A percentile compares a stretch with the other conserved stretches of the same genome.
phyloP scores from a whole-genome alignment of 2,329 filamentous ascomycete genomes.

The Teratosphaeria zuluensis region DNA sequence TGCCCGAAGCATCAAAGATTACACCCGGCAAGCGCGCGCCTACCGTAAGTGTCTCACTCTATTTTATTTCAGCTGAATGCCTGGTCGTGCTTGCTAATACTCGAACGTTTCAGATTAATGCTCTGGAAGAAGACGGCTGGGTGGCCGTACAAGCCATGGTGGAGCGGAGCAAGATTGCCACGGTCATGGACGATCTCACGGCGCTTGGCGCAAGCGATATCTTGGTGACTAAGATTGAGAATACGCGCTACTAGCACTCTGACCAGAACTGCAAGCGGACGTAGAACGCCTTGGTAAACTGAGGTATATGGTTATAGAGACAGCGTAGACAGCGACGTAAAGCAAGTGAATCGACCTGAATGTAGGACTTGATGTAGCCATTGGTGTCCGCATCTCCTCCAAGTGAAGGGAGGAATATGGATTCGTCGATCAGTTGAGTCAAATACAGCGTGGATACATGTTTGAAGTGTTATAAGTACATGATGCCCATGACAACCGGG shows the following conservation, averaged over 20 bases:
- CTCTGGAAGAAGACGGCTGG: constrained; percentile 81
- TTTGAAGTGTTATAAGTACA: background rate
- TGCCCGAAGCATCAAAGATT: constrained; percentile 60
- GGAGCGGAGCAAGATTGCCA: constrained; percentile 72
- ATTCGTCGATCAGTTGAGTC: background rate
- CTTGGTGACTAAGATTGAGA: constrained; percentile 75
- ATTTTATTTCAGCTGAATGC: background rate
- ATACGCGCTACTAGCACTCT: constrained; percentile 43
- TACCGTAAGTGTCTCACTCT: constrained; percentile 38
- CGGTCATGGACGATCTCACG: constrained; percentile 75
- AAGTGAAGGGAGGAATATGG: background rate
- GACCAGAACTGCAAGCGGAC: background rate
- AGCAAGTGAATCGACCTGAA: background rate
- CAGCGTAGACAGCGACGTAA: background rate
- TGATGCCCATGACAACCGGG: background rate
- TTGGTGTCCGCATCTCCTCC: background rate
- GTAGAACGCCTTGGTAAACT: background rate
- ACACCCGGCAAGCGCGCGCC: constrained; percentile 91
- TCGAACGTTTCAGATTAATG: constrained; percentile 49
- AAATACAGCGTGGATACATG: background rate
- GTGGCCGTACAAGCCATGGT: constrained; percentile 94
- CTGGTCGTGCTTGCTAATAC: background rate
- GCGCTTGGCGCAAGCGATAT: constrained; percentile 75
- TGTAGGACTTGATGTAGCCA: background rate
- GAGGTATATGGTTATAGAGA: background rate